Base-by-base conservation (phyloP, 148 eudicot genomes). In the Polygonum maritimum region DNA sequence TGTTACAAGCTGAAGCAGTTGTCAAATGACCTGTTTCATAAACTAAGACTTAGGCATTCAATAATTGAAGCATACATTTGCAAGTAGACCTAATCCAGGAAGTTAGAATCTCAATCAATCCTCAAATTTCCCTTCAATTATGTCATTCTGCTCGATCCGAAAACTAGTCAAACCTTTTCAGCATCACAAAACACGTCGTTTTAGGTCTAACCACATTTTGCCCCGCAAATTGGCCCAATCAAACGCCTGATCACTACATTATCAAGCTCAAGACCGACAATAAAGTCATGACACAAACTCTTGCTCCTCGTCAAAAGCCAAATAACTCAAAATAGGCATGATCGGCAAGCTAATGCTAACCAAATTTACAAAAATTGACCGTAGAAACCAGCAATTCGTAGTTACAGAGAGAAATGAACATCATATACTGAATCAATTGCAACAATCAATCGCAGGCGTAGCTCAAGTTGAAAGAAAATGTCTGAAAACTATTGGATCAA, bases 21-120 rank as follows among this genome's bases (percentile, higher is more conserved):
- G 72, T 6, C 78, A 74, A 57, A 2, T 41, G 75, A 74, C 49
- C 85, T 78, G 79, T 65, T 78, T 40, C 72, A 78, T 35, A 60
- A 38, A 35, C 49, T 38, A 35, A 71, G 69, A 38, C 38, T 69
- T 73, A 22, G 39, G 69, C 12, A 11, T 62, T 62, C 69, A 16
- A 26, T 26, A 31, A 38, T 12, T 62, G 13, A 62, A 26, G 38
- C 36, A 10, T 62, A 31, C 3, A 62, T 12, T 9, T 1, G 69
- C 69, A 62, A 62, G 31, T 26, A 62, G 54, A 49, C 7, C 45
- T 7, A 41, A 49, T 18, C 54, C n/a, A 49, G 31, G 31, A 52
- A 54, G 60, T 54, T 18, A 54, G 22, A 54, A 54, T 54, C 39
- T 18, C 11, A 31, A 62, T 12, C 69, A 62, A 26, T 26, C 38